phyloP scores from a whole-genome alignment of 495 filamentous ascomycete genomes.

The Friedmanniomyces simplex region DNA sequence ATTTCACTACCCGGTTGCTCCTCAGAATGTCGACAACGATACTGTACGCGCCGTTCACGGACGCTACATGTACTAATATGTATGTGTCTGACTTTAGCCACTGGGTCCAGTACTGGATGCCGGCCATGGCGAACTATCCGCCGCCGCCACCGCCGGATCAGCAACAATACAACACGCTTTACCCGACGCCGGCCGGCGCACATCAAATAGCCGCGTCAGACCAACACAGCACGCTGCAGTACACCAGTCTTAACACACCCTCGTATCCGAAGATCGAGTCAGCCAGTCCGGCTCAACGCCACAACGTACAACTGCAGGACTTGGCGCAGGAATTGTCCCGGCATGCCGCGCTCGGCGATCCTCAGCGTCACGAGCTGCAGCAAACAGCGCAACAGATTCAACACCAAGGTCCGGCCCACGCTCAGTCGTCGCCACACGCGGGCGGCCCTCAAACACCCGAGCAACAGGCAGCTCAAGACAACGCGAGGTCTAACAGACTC shows the following conservation, averaged over 20 bases:
- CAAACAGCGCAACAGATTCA: constrained; percentile 11
- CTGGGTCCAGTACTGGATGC: constrained; percentile 19
- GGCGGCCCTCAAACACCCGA: neutral
- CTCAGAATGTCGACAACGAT: neutral
- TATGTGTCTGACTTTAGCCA: constrained; percentile 1
- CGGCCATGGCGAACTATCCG: constrained; percentile 21
- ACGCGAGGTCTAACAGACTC: constrained; percentile 42
- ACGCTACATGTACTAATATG: neutral
- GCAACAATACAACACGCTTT: constrained; percentile 19
- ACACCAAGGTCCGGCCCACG: neutral
- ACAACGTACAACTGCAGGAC: constrained; percentile 1
- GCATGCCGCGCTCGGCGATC: constrained; percentile 7
- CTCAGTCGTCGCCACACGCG: neutral
- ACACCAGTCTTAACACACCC: constrained; percentile 10
- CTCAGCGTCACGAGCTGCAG: constrained; percentile 11
- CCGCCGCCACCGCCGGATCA: constrained; percentile 17
- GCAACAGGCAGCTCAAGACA: neutral
- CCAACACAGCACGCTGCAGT: constrained; percentile 8
- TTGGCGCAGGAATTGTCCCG: constrained; percentile 9
- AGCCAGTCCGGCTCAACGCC: neutral
- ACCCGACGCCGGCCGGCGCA: constrained; percentile 11
- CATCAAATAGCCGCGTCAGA: constrained; percentile 12
- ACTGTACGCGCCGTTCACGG: neutral
- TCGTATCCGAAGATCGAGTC: constrained; percentile 20
- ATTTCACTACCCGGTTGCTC: neutral